Percentiles rank a stretch among this genome's conserved stretches.
These are phyloP conservation scores for Botrytis cinerea DNA, from an alignment of 2,329 filamentous ascomycete species.

Conservation along the genomic window DNA sequence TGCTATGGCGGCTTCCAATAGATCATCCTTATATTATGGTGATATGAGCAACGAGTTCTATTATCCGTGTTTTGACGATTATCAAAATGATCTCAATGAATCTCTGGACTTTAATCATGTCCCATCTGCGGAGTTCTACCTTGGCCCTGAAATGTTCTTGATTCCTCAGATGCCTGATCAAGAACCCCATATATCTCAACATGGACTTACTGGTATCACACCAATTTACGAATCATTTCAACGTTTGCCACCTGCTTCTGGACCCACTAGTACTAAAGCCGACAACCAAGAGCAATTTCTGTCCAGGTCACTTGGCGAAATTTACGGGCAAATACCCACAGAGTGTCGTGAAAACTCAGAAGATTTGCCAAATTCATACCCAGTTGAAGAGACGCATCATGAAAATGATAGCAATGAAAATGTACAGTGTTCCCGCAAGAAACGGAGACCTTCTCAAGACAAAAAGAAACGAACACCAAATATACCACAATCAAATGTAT, in stretches of 20 bases:
- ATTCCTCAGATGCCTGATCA: conserved; percentile 12
- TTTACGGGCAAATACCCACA: neutral
- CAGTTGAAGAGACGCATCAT: neutral
- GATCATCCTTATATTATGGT: conserved; percentile 2
- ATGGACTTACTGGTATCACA: neutral
- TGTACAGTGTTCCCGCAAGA: conserved; percentile 4
- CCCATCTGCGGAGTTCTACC: conserved; percentile 9
- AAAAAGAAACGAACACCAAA: neutral
- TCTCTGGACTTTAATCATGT: conserved; percentile 2
- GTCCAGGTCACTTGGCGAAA: neutral
- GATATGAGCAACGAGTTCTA: conserved; percentile 17
- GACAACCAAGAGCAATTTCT: neutral
- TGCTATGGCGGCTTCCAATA: conserved; percentile 1
- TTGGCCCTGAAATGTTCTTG: conserved; percentile 11
- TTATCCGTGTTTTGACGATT: neutral
- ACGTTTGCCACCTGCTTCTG: neutral
- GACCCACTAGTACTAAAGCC: neutral
- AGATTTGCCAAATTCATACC: neutral
- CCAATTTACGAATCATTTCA: neutral
- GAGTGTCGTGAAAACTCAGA: neutral
- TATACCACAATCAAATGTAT: neutral
- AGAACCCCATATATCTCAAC: neutral
- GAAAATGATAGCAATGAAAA: neutral
- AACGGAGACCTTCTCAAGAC: neutral
- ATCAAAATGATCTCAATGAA: conserved; percentile 1